A percentile compares a stretch with the other conserved stretches of the same genome.
Evolutionary conservation across 345 rosid species (phyloP).

Genomic region (Reutealis trisperma): DNA sequence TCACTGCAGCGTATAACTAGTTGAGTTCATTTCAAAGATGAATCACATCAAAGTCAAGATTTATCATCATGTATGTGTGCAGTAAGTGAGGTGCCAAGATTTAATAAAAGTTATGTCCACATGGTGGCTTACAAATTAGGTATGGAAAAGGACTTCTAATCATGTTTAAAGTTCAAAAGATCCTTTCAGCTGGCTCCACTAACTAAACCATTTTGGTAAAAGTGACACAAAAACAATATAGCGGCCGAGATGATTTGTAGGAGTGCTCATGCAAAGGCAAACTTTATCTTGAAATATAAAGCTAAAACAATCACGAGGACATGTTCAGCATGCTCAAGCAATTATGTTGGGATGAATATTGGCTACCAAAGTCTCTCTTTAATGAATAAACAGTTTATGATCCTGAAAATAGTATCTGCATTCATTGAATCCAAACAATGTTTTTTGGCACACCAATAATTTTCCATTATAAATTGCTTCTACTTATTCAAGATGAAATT

Average conservation of each 20-base stretch:
- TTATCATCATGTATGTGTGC: background rate
- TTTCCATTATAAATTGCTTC: background rate
- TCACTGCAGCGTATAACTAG: no score
- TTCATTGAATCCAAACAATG: constrained; percentile 33
- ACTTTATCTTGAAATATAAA: constrained; percentile 35
- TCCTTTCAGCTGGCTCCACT: constrained; percentile 43
- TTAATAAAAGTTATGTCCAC: constrained; percentile 17
- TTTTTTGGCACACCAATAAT: constrained; percentile 5
- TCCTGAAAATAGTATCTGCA: constrained; percentile 25
- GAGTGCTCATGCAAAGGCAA: constrained; percentile 36
- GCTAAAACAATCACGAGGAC: constrained; percentile 44
- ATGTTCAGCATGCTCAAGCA: constrained; percentile 51
- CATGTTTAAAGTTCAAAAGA: constrained; percentile 23
- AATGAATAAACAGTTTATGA: constrained; percentile 30
- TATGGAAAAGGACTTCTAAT: constrained; percentile 21
- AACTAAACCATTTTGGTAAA: constrained; percentile 23
- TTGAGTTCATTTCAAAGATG: background rate
- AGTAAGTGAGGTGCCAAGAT: background rate
- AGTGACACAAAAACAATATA: constrained; percentile 21
- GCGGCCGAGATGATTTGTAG: constrained; percentile 26
- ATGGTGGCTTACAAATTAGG: constrained; percentile 28
- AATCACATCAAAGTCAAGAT: background rate
- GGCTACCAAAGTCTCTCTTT: constrained; percentile 34
- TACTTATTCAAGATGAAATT: background rate
- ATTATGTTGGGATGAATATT: constrained; percentile 39